A percentile compares a stretch with the other conserved stretches of the same genome.
phyloP scores from a whole-genome alignment of 352 stramenopile species.

The Phytophthora quininea region DNA sequence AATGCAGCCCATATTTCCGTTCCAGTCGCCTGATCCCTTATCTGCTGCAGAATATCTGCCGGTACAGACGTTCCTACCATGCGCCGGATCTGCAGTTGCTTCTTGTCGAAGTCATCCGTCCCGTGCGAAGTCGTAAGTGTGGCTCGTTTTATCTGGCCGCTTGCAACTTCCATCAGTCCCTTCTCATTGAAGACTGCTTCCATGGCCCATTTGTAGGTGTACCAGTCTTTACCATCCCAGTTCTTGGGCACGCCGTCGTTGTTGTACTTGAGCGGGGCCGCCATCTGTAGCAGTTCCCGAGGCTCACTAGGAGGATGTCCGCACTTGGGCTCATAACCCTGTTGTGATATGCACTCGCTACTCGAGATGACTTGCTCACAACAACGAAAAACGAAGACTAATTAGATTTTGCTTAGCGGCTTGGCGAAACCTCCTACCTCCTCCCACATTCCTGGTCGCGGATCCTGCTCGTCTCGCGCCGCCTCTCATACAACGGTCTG shows the following conservation, averaged over 20 bases:
- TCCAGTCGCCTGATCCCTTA: conserved; percentile 18
- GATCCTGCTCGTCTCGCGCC: no score
- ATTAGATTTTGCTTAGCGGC: no score
- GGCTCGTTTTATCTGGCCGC: neutral
- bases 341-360: neutral
- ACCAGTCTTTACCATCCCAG: conserved; percentile 14
- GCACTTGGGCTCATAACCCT: conserved; percentile 11
- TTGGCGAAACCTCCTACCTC: no score
- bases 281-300: neutral
- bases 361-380: no score
- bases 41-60: conserved; percentile 7
- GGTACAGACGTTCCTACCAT: conserved; percentile 11
- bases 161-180: neutral
- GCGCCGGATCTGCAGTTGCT: conserved; percentile 1
- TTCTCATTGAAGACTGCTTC: conserved; percentile 10
- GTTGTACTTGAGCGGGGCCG: conserved; percentile 9
- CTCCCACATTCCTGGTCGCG: no score
- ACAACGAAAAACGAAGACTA: no score
- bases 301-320: no score
- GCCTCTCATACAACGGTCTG: no score
- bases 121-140: neutral
- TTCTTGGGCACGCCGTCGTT: conserved; percentile 11
- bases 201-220: conserved; percentile 18
- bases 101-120: conserved; percentile 3
- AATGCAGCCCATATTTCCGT: conserved; percentile 15